These are phyloP conservation scores for Filobasidium floriforme DNA, from an alignment of 768 basidiomycete species.

Conservation along the genomic window DNA sequence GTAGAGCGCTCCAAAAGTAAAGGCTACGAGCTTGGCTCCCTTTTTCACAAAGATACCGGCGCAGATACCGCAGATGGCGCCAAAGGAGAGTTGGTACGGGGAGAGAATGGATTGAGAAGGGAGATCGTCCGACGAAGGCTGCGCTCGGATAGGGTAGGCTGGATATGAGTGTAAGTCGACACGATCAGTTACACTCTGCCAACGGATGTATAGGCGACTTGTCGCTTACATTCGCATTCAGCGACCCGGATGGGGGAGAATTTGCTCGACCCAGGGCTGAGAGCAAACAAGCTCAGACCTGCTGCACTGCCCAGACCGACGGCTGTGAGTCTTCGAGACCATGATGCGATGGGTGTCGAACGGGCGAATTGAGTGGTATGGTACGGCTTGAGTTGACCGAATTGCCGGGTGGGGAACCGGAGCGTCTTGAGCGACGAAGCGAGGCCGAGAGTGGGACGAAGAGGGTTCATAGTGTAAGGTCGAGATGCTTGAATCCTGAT, in stretches of 20 bases:
- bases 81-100: constrained; percentile 73
- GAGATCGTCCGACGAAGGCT: constrained; percentile 15
- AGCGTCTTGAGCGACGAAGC: background rate
- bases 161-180: background rate
- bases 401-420: background rate
- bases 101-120: constrained; percentile 60
- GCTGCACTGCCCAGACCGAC: constrained; percentile 9
- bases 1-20: constrained; percentile 80
- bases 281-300: background rate
- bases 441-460: background rate
- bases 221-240: constrained; percentile 13
- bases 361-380: background rate
- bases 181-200: background rate
- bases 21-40: constrained; percentile 75
- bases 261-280: background rate
- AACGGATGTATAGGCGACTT: background rate
- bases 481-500: background rate
- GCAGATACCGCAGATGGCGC: constrained; percentile 78
- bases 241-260: background rate
- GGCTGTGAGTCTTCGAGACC: constrained; percentile 1
- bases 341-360: background rate
- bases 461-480: background rate
- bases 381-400: background rate
- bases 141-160: background rate
- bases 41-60: constrained; percentile 92